Base-by-base conservation (phyloP, 768 basidiomycete genomes). In the Aureoboletus auriporus region DNA sequence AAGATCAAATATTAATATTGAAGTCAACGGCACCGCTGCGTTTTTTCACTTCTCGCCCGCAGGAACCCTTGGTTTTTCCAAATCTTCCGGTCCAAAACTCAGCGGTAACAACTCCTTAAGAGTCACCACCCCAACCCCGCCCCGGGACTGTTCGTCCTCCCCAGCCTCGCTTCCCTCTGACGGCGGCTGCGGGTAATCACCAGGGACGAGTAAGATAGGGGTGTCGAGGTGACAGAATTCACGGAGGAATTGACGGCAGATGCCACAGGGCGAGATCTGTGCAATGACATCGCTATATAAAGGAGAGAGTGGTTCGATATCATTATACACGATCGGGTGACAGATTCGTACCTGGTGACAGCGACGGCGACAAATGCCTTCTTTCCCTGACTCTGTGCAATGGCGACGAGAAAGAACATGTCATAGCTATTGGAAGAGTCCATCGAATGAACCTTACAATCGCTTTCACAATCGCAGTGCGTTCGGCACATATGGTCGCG, bases 401-500 rank as follows among this genome's bases (percentile, higher is more conserved):
- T n/a, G n/a, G n/a, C n/a, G n/a, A n/a, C n/a, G 12, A 23, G 41
- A 31, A 9, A 33, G 31, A 33, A 27, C 3, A 12, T 10, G n/a
- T 31, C 17, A 37, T 23, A 23, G 31, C 10, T 33, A 33, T 33
- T 4, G 13, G 10, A 34, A n/a, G 30, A 2, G n/a, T 17, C 36
- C 16, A n/a, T n/a, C n/a, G 0, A 20, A 20, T 4, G 27, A 23
- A 31, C 45, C 89, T 67, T 53, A 94, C 93, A 17, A 87, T 83
- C 26, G 92, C 94, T 66, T 96, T 96, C n/a, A 93, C 86, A 46
- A 99, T 73, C 0, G 94, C 94, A 0, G 95, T 97, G 28, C 94
- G 75, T 64, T 99, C 95, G 0, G 95, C 95, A 56, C 95, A 98
- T 50, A 97, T 94, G 0, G 88, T 80, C 1, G 80, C 91, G 5